Conservation (phyloP, 192 early-diverging fungal genomes). For the Backusella tuberculispora region DNA sequence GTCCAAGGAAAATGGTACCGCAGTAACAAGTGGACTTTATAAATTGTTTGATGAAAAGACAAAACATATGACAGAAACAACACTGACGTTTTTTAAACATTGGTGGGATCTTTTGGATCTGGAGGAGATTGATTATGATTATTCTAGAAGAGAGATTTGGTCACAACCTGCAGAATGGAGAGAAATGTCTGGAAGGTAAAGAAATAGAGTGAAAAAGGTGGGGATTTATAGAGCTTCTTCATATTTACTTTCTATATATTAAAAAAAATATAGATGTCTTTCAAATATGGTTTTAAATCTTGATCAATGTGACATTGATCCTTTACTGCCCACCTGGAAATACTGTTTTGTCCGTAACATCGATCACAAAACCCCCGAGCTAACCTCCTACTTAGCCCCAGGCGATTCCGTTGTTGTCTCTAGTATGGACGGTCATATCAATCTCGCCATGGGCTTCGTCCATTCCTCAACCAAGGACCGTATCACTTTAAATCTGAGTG, state of each 20-base stretch:
- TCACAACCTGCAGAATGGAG: slow-evolving; percentile 43
- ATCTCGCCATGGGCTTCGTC: slow-evolving; percentile 79
- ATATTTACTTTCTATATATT: not conserved
- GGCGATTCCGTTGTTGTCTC: slow-evolving; percentile 89
- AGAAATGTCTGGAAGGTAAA: slow-evolving; percentile 44
- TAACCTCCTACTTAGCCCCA: slow-evolving; percentile 56
- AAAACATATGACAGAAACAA: slow-evolving; percentile 57
- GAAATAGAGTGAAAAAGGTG: too few relatives aligned
- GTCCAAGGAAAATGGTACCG: slow-evolving; percentile 69
- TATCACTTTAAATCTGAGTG: slow-evolving; percentile 12
- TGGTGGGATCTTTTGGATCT: slow-evolving; percentile 78
- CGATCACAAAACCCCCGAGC: slow-evolving; percentile 24
- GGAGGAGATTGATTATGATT: slow-evolving; percentile 74
- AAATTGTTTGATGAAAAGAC: slow-evolving; percentile 65
- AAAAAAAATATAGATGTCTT: not conserved
- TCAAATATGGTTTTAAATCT: slow-evolving; percentile 2
- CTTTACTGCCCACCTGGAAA: not conserved
- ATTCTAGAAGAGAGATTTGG: slow-evolving; percentile 74
- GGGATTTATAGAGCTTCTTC: not conserved
- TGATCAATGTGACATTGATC: not conserved
- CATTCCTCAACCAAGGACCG: slow-evolving; percentile 49
- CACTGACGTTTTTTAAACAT: slow-evolving; percentile 73
- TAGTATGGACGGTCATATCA: slow-evolving; percentile 69
- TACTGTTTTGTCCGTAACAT: slow-evolving; percentile 16
- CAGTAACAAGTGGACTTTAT: slow-evolving; percentile 58